These are phyloP conservation scores for Sphagnum tenellum DNA, from an alignment of 225 moss, liverwort and hornwort species.

Conservation along the genomic window DNA sequence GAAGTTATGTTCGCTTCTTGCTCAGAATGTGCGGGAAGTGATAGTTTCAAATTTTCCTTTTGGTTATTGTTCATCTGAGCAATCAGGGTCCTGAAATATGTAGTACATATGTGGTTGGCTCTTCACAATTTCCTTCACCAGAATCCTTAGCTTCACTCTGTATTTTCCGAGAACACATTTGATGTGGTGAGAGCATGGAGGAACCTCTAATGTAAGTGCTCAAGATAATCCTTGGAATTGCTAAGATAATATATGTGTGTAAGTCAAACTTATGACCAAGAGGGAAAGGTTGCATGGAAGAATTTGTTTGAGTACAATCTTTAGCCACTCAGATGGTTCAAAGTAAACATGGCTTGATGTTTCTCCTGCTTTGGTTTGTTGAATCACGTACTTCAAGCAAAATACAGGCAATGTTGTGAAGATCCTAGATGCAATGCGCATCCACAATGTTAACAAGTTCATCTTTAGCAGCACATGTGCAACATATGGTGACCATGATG, in stretches of 20 bases:
- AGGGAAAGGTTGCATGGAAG: neutral
- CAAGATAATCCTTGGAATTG: no score
- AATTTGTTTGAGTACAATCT: neutral
- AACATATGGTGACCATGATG: constrained; percentile 12
- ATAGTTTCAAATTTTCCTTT: no score
- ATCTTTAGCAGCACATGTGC: constrained; percentile 21
- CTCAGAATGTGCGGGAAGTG: no score
- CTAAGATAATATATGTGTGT: neutral
- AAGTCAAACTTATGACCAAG: no score
- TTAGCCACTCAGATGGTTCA: neutral
- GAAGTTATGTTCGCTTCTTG: no score
- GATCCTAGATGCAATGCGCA: constrained; percentile 18
- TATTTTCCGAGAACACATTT: constrained; percentile 13
- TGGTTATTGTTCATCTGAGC: no score
- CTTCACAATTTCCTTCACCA: neutral
- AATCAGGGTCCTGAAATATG: no score
- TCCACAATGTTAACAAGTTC: constrained; percentile 14
- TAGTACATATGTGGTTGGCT: neutral
- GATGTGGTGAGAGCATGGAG: constrained; percentile 17
- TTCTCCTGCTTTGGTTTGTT: neutral
- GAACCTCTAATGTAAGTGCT: constrained; percentile 13
- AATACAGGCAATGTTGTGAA: constrained; percentile 17
- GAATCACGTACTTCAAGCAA: constrained; percentile 10
- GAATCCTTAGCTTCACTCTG: constrained; percentile 5
- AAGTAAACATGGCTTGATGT: neutral